phyloP scores from a whole-genome alignment of 768 basidiomycete genomes.

The button mushroom (Agaricus bisporus) region DNA sequence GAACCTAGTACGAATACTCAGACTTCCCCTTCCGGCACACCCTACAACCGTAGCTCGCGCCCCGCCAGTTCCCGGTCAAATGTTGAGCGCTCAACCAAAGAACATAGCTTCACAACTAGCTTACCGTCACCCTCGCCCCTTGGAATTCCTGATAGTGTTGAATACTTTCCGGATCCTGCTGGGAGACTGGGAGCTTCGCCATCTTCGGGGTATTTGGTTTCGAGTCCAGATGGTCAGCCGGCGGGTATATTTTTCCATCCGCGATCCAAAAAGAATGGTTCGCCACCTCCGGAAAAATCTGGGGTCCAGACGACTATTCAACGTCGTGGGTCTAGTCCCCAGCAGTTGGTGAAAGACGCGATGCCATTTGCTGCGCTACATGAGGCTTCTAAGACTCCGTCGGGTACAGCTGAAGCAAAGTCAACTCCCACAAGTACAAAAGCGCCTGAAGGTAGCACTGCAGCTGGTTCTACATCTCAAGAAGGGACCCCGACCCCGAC shows the following conservation, averaged over 20 bases:
- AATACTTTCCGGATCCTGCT: conserved; percentile 72
- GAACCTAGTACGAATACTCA: background rate
- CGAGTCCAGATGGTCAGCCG: conserved; percentile 89
- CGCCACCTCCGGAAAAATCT: conserved; percentile 37
- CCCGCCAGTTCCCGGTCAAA: conserved; percentile 49
- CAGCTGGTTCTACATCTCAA: conserved; percentile 4
- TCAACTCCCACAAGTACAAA: conserved; percentile 1
- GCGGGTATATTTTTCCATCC: conserved; percentile 97
- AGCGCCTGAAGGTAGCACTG: background rate
- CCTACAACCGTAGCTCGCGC: conserved; percentile 29
- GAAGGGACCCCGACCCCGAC: background rate
- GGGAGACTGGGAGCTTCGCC: conserved; percentile 68
- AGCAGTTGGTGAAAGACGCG: conserved; percentile 15
- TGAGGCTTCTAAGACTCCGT: conserved; percentile 13
- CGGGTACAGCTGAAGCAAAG: background rate
- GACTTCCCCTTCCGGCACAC: background rate
- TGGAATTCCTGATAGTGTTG: conserved; percentile 62
- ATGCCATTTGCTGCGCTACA: conserved; percentile 29
- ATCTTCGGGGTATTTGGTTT: conserved; percentile 83
- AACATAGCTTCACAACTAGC: conserved; percentile 26
- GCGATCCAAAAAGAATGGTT: conserved; percentile 31
- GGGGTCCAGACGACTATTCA: conserved; percentile 29
- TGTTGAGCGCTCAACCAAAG: conserved; percentile 55
- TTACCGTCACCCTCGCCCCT: conserved; percentile 64
- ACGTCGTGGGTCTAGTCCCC: conserved; percentile 21